phyloP scores from a whole-genome alignment of 2,329 filamentous ascomycete genomes.

The Lasiodiplodia sp. region DNA sequence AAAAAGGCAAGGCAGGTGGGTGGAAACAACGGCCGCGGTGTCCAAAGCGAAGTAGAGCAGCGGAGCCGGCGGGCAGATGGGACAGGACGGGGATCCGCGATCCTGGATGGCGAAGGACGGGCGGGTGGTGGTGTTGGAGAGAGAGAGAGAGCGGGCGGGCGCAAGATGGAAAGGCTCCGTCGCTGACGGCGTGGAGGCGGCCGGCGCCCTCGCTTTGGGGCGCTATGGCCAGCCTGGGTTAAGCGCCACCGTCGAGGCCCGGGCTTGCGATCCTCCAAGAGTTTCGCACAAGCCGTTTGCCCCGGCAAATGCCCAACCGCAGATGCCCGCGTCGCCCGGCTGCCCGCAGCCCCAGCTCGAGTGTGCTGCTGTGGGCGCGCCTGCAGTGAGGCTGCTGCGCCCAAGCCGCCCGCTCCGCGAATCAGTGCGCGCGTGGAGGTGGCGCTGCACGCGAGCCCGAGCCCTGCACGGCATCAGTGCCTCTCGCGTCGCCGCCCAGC shows the following conservation, averaged over 20 bases:
- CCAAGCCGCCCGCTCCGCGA: not conserved
- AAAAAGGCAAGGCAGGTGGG: not conserved
- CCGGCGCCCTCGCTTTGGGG: slow-evolving; percentile 2
- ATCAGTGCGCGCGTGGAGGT: slow-evolving; percentile 12
- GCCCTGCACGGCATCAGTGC: not conserved
- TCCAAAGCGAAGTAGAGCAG: slow-evolving; percentile 27
- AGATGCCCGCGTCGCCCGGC: not conserved
- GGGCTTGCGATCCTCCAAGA: slow-evolving; percentile 12
- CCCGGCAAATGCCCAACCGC: not conserved
- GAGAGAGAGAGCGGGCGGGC: slow-evolving; percentile 4
- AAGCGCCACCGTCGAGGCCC: slow-evolving; percentile 6
- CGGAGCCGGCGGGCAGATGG: slow-evolving; percentile 18
- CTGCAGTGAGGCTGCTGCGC: not conserved
- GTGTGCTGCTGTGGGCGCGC: not conserved
- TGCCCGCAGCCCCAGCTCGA: not conserved
- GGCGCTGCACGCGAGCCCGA: slow-evolving; percentile 10
- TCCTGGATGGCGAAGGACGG: slow-evolving; percentile 28
- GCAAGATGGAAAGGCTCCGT: slow-evolving; percentile 23
- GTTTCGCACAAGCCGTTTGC: not conserved
- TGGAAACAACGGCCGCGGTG: slow-evolving; percentile 12
- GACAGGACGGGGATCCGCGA: slow-evolving; percentile 25
- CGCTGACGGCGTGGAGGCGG: slow-evolving; percentile 16
- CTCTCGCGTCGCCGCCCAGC: not conserved
- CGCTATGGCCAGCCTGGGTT: slow-evolving; percentile 8
- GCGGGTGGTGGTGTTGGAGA: slow-evolving; percentile 8